A percentile compares a stretch with the other conserved stretches of the same genome.
These are phyloP conservation scores for Musa acuminata DNA, from an alignment of 176 grass and related monocot genomes.

Conservation along the genomic window DNA sequence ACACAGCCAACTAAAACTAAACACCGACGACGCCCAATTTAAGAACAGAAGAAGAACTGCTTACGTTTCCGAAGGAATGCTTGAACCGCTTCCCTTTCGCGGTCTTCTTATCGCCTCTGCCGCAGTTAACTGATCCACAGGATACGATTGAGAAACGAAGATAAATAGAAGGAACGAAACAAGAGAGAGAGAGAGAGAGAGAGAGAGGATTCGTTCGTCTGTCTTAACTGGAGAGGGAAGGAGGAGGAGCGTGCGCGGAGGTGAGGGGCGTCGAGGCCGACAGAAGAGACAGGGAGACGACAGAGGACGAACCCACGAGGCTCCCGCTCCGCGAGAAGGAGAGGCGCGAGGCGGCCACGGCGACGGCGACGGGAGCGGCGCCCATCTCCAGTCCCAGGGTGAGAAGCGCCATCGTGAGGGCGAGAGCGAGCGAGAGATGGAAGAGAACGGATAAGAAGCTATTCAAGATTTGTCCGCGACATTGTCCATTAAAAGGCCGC, in stretches of 20 bases:
- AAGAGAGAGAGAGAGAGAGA: too few species aligned
- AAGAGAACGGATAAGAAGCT: conserved; percentile 1
- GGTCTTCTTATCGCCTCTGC: conserved; percentile 69
- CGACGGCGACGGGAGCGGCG: background rate
- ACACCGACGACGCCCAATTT: background rate
- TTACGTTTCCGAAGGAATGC: conserved; percentile 72
- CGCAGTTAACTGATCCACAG: conserved; percentile 40
- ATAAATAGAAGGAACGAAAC: background rate
- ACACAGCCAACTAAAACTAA: background rate
- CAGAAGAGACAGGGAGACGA: background rate
- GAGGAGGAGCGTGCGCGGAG: conserved; percentile 8
- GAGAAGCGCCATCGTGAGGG: conserved; percentile 44
- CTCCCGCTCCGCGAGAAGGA: conserved; percentile 26
- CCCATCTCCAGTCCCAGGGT: conserved; percentile 26
- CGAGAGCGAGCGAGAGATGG: background rate
- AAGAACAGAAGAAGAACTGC: background rate
- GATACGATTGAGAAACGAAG: background rate
- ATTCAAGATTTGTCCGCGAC: background rate
- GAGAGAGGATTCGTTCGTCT: background rate
- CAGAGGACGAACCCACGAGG: background rate
- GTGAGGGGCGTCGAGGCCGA: conserved; percentile 17
- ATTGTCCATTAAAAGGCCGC: background rate
- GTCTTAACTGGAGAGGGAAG: conserved; percentile 3
- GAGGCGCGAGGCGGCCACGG: conserved; percentile 18
- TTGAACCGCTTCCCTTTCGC: conserved; percentile 68